These are phyloP conservation scores for Colletotrichum sp. DNA, from an alignment of 2,329 filamentous ascomycete genomes.

Conservation along the genomic window DNA sequence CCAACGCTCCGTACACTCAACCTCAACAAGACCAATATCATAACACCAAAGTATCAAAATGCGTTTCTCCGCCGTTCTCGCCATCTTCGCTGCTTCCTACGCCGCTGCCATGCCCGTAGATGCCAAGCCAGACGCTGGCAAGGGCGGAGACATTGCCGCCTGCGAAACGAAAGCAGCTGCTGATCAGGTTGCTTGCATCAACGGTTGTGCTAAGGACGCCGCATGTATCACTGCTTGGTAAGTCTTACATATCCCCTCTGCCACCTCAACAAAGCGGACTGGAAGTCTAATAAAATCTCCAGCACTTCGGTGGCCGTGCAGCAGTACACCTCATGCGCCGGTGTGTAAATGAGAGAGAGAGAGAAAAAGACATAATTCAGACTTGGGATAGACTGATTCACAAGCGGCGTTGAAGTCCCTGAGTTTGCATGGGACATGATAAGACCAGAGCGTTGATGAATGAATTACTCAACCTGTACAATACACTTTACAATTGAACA, in stretches of 20 bases:
- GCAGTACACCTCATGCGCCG: neutral
- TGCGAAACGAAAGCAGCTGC: neutral
- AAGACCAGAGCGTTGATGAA: neutral
- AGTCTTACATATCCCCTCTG: neutral
- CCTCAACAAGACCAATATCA: neutral
- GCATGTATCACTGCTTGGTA: neutral
- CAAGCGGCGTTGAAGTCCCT: neutral
- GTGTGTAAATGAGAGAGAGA: neutral
- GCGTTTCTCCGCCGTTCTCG: constrained; percentile 30
- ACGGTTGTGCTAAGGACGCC: neutral
- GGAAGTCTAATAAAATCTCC: neutral
- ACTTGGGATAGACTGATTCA: neutral
- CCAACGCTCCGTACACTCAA: fast-evolving
- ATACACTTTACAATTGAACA: neutral
- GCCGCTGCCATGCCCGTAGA: neutral
- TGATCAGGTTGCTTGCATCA: neutral
- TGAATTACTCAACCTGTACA: neutral
- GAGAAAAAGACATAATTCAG: neutral
- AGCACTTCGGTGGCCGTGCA: neutral
- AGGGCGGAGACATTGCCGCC: neutral
- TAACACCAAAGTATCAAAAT: constrained; percentile 24
- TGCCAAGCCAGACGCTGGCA: neutral
- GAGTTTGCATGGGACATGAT: neutral
- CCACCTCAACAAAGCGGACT: neutral
- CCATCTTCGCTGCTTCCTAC: neutral